Evolutionary conservation across 2,329 filamentous ascomycete species (phyloP), one percentile per base, ranked within the genome.

Genomic region (Cercospora brassicicola): DNA sequence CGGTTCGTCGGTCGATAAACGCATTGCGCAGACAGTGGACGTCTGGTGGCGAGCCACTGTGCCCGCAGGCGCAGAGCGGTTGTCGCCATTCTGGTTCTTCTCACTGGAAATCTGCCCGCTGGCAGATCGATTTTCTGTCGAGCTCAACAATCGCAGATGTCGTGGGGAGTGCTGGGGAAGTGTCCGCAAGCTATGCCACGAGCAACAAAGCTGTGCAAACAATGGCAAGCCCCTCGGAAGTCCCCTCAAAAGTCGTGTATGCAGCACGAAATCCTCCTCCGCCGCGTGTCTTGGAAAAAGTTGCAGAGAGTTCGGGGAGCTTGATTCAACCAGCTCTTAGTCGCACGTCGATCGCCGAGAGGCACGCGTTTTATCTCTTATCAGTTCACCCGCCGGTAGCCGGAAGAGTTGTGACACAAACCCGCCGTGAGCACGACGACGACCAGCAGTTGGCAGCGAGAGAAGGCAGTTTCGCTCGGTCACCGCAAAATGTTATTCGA

Each of bases 11-110:
- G 67, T 18, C 69, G 70, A 28, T 65, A 72, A 36, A 75, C 62
- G 62, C 76, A 78, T 48, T 69, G 70, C 4, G 72, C 60, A 2
- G 76, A 78, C 28, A 78, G 72, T 23, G 76, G 76, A 26, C 70
- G 67, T 23, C 74, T 72, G 10, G 75, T 78, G 7, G 74, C 71
- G 13, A 78, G 74, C 76, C 76, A 78, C 68, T 77, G 75, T 56
- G 75, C 74, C 56, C 76, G 74, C 62, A 78, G 71, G 59, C 76
- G 74, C 59, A 76, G 62, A 31, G 73, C 76, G 66, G 72, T 67
- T 10, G 71, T 67, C 6, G 71, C 73, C 74, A 77, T 76, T 55
- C 20, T 61, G 57, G 30, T 64, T 42, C 36, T 36, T 23, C 15
- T 59, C 55, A 23, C 2, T 28, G 13, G 15, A 15, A 55, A 30